A percentile compares a stretch with the other conserved stretches of the same genome.
phyloP scores from a whole-genome alignment of 345 rosid genomes.

The Sisymbrium altissimum region DNA sequence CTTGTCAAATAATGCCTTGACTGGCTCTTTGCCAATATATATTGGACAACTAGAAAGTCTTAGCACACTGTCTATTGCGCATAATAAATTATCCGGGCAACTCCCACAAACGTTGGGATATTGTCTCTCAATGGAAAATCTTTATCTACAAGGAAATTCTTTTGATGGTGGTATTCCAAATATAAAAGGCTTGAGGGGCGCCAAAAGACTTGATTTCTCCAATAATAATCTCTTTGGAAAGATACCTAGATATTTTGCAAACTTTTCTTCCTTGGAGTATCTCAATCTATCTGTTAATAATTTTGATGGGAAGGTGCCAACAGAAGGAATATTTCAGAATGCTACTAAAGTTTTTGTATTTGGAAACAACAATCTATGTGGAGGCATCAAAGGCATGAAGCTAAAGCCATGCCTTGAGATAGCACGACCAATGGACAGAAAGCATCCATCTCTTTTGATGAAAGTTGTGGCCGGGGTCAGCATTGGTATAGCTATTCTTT shows the following conservation, averaged over 20 bases:
- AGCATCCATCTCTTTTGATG: neutral
- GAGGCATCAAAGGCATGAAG: neutral
- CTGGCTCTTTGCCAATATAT: neutral
- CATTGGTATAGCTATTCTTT: neutral
- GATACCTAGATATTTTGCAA: conserved; percentile 13
- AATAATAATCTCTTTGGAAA: neutral
- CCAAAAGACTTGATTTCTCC: neutral
- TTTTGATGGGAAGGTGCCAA: neutral
- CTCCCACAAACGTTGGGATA: neutral
- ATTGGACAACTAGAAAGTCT: no score
- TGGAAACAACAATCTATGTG: neutral
- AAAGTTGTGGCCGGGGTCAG: neutral
- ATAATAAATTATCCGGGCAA: neutral
- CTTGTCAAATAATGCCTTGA: neutral
- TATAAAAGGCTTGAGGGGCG: neutral
- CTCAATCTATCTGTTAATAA: neutral
- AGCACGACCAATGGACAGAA: neutral
- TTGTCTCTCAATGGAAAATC: neutral
- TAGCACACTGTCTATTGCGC: no score
- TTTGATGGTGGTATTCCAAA: conserved; percentile 9
- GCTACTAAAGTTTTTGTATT: neutral
- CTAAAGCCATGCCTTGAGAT: neutral
- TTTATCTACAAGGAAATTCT: neutral
- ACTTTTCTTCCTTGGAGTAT: neutral
- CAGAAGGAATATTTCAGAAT: neutral